Percentiles rank a stretch among this genome's conserved stretches.
Evolutionary conservation across 2,329 filamentous ascomycete species (phyloP).

Genomic region (Fusarium agapanthi): DNA sequence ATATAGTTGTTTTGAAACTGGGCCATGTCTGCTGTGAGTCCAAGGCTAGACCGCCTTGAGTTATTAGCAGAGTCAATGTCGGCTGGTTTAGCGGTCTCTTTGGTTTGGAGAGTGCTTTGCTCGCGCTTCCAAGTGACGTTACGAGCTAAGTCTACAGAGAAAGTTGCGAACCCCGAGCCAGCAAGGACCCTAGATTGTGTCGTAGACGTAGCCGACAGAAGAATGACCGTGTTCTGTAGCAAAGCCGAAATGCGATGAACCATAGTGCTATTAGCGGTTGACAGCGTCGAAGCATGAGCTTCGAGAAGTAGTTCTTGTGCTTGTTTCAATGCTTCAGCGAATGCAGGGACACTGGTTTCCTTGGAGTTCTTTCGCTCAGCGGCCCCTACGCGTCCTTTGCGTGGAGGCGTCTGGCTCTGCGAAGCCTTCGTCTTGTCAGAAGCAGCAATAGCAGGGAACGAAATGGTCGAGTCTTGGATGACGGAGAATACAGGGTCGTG

Average conservation of each 20-base stretch:
- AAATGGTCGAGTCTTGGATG: slow-evolving; percentile 91
- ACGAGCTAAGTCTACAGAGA: slow-evolving; percentile 74
- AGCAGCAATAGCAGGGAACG: slow-evolving; percentile 74
- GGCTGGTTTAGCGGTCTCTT: slow-evolving; percentile 15
- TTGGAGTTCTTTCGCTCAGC: slow-evolving; percentile 44
- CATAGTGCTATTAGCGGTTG: slow-evolving; percentile 64
- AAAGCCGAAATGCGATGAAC: slow-evolving; percentile 71
- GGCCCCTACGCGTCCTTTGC: slow-evolving; percentile 40
- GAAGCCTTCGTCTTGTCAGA: slow-evolving; percentile 52
- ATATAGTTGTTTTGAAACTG: slow-evolving; percentile 83
- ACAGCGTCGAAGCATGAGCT: slow-evolving; percentile 66
- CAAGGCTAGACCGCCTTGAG: slow-evolving; percentile 55
- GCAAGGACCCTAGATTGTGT: slow-evolving; percentile 56
- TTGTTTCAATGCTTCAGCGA: slow-evolving; percentile 68
- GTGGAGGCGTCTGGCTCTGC: slow-evolving; percentile 49
- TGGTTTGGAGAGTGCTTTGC: slow-evolving; percentile 61
- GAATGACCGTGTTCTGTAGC: slow-evolving; percentile 70
- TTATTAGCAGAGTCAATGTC: slow-evolving; percentile 4
- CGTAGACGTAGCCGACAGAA: slow-evolving; percentile 69
- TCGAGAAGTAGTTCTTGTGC: slow-evolving; percentile 73
- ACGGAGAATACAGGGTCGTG: slow-evolving; percentile 87
- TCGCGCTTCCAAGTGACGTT: slow-evolving; percentile 75
- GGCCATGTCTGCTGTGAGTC: slow-evolving; percentile 60
- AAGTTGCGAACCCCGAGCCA: slow-evolving; percentile 67
- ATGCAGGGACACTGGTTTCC: slow-evolving; percentile 48